Percentiles rank a stretch among this genome's conserved stretches.
phyloP scores from a whole-genome alignment of 116 monocot species.

The Posidonia oceanica region DNA sequence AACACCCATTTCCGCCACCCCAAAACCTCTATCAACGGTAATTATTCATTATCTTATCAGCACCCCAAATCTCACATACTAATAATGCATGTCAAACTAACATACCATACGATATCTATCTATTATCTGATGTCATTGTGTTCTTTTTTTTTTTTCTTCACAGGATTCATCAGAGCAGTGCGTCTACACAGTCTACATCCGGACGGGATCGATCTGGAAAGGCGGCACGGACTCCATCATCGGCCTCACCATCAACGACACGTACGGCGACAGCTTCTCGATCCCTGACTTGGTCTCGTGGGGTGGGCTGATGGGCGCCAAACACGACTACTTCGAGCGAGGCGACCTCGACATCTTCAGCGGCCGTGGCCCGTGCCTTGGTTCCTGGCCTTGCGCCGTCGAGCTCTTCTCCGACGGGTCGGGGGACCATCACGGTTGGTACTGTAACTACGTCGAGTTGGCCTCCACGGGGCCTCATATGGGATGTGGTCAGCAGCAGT shows the following conservation, averaged over 20 bases:
- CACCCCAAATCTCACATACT: too few relatives aligned
- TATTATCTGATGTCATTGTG: neutral
- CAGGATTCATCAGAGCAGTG: conserved; percentile 10
- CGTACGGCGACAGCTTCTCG: conserved; percentile 27
- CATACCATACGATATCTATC: too few relatives aligned
- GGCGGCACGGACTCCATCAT: conserved; percentile 70
- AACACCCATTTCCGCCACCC: too few relatives aligned
- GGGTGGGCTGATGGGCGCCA: conserved; percentile 52
- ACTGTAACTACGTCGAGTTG: conserved; percentile 82
- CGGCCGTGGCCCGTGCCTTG: conserved; percentile 50
- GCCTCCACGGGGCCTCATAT: conserved; percentile 58
- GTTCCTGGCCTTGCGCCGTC: conserved; percentile 37
- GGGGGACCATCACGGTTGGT: conserved; percentile 64
- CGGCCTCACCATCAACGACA: conserved; percentile 26
- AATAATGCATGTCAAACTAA: too few relatives aligned
- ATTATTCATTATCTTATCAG: too few relatives aligned
- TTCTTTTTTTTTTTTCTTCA: too few relatives aligned
- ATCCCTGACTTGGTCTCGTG: conserved; percentile 43
- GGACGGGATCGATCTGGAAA: conserved; percentile 60
- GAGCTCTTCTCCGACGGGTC: conserved; percentile 55
- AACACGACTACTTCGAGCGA: conserved; percentile 73
- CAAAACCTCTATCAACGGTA: too few relatives aligned
- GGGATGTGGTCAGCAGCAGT: conserved; percentile 44
- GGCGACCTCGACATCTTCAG: conserved; percentile 68
- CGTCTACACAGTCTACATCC: conserved; percentile 67